Base-by-base conservation (phyloP, 768 basidiomycete species). In the Mycena galericulata region DNA sequence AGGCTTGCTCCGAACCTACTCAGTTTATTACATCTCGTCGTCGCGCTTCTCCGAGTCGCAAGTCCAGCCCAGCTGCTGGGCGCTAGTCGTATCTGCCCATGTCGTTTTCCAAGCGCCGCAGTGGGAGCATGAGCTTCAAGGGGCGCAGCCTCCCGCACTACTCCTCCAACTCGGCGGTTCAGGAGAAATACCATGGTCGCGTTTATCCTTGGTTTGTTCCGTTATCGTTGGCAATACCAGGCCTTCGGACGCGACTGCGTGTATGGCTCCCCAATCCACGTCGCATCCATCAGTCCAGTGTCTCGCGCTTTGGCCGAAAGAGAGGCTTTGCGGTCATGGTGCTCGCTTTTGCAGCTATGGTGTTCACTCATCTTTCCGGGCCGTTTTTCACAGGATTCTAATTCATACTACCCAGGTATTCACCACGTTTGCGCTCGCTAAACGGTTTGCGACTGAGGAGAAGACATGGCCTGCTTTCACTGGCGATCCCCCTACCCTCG, bases 101-200 rank as follows among this genome's bases (percentile, higher is more conserved):
- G 46, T 77, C 74, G 45, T 72, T 76, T 51, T 73, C 74, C 50
- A 69, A 62, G 30, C 30, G 56, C 49, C 65, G 50, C 22, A 73
- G 59, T 47, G 66, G 46, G 17, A 72, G 68, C 62, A 24, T 72
- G 45, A 64, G n/a, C n/a, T n/a, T n/a, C n/a, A n/a, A 45, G 51
- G 58, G 60, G 2, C 67, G 67, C 56, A 56, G 53, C 45, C 66
- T 69, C 20, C 71, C 72, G 74, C 58, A 71, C 27, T 84, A 84
- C 68, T 87, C 88, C 47, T 84, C 89, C 57, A n/a, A n/a, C n/a
- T n/a, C n/a, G n/a, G 87, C 89, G 18, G 85, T 90, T 27, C 85
- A 89, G 70, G 91, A 93, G 79, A 93, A 93, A 79, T 82, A 86
- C 76, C 81, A 83, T 66, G 83, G 83, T 73, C 85, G 85, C 45